Base-by-base conservation (phyloP, 768 basidiomycete species). In the Leccinum boreale region DNA sequence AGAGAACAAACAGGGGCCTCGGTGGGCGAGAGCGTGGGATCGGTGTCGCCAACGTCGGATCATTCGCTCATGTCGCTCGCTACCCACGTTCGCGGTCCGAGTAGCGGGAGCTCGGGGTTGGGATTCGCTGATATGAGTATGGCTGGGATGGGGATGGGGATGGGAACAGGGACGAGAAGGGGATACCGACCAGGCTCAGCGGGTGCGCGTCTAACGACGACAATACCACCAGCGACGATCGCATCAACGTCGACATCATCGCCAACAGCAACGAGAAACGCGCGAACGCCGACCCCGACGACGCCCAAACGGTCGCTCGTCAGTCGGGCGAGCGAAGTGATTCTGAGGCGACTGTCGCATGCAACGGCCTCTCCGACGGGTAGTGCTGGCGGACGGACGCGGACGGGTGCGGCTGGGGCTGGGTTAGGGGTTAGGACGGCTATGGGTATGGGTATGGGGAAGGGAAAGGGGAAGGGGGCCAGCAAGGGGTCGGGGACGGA, bases 141-240 rank as follows among this genome's bases (percentile, higher is more conserved):
- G 35, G 24, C 24, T 24, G 35, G 14, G 2, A 36, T 36, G 35
- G 6, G 5, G 5, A 35, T 35, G 12, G 35, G 15, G 35, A 36
- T 10, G 6, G 35, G 15, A 10, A 10, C 29, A 10, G 29, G 29
- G 29, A 29, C 29, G 10, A 10, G 29, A 14, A 4, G 19, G 6
- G 42, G 42, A 44, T 31, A 23, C 17, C n/a, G 70, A 24, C 68
- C 70, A 0, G 68, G 65, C 1, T 70, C 69, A 0, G 69, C 70
- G 3, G 61, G 64, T 2, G 66, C 60, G 3, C 57, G 68, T 9
- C n/a, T 72, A 48, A 60, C 63, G 49, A 62, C 55, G 57, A 57
- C 50, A 55, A 49, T 3, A 11, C 14, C 33, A 35, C 33, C 33
- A 14, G 4, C 14, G 14, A 35, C 35, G 15, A 17, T 17, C 35